Percentiles rank a stretch among this genome's conserved stretches.
These are phyloP conservation scores for Blastocystis sp. DNA, from an alignment of 352 stramenopile species.

Conservation along the genomic window DNA sequence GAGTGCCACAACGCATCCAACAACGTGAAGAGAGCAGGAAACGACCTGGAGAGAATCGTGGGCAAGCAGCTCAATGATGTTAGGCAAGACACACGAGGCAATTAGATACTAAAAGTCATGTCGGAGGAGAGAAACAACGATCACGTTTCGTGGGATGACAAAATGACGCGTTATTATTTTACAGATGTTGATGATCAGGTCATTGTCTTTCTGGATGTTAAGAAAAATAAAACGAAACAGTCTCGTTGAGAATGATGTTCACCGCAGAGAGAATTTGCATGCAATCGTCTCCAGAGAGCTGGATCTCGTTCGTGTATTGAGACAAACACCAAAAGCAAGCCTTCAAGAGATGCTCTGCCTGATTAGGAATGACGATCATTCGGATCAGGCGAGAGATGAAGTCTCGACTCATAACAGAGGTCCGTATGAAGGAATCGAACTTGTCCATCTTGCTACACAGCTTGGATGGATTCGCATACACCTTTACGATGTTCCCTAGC, in stretches of 20 bases:
- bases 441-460: background rate
- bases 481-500: background rate
- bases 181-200: background rate
- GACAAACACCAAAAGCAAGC: background rate
- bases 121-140: background rate
- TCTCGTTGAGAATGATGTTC: background rate
- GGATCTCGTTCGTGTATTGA: background rate
- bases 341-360: background rate
- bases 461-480: background rate
- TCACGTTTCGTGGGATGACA: background rate
- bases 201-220: background rate
- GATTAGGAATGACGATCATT: background rate
- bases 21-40: background rate
- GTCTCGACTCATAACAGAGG: background rate
- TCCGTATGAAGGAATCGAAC: background rate
- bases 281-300: background rate
- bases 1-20: conserved; percentile 5
- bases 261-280: background rate
- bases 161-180: background rate
- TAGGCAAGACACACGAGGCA: conserved; percentile 15
- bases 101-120: background rate
- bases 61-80: background rate
- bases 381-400: background rate
- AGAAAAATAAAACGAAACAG: background rate
- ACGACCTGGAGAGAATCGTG: background rate